phyloP scores from a whole-genome alignment of 306 rosid species.

The Coriaria nepalensis region DNA sequence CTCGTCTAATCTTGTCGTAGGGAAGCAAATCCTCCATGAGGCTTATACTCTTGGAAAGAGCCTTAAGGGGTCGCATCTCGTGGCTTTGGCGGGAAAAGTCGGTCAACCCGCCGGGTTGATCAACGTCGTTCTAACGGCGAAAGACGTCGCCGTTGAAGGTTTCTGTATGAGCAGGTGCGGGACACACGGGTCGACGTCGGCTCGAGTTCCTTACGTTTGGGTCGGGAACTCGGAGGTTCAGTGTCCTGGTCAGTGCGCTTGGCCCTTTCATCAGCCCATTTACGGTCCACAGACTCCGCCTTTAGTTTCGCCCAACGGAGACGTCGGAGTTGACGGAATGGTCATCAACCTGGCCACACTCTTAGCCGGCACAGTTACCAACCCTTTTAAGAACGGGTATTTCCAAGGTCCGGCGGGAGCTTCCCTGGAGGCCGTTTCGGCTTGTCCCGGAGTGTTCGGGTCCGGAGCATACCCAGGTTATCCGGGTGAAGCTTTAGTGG shows the following conservation, averaged over 20 bases:
- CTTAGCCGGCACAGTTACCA: not conserved
- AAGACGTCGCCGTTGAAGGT: not conserved
- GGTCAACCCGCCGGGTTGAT: not conserved
- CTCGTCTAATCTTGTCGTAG: not conserved
- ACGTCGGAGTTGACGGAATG: constrained; percentile 1
- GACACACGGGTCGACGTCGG: not conserved
- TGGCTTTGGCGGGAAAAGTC: not conserved
- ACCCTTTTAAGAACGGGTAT: not conserved
- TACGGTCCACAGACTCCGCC: constrained; percentile 3
- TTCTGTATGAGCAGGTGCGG: constrained; percentile 1
- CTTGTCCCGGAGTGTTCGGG: not conserved
- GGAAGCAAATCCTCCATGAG: not conserved
- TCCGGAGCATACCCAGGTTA: too few relatives aligned
- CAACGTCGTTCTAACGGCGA: not conserved
- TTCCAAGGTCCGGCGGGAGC: constrained; percentile 2
- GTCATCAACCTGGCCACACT: constrained; percentile 1
- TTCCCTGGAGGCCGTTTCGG: not conserved
- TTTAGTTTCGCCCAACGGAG: not conserved
- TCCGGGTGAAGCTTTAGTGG: too few relatives aligned
- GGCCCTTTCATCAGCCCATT: constrained; percentile 5
- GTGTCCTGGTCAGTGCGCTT: not conserved
- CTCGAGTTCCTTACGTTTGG: not conserved
- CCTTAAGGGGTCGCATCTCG: not conserved
- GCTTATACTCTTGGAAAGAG: not conserved
- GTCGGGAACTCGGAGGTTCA: constrained; percentile 1